Conservation (phyloP, 768 basidiomycete species). For the Gyrodon lividus region DNA sequence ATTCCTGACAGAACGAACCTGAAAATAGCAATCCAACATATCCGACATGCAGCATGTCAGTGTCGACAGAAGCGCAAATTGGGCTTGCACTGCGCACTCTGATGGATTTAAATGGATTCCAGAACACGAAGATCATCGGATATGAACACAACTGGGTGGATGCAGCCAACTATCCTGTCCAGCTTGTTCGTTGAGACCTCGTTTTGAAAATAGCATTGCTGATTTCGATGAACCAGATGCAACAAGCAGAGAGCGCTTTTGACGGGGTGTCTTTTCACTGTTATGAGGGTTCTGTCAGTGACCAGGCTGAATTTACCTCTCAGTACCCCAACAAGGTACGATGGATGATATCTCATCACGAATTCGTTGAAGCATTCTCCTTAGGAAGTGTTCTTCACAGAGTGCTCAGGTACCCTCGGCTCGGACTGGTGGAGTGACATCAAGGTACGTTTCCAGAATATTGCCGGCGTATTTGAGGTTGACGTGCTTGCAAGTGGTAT, state of each 20-base stretch:
- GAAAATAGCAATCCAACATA: conserved; percentile 62
- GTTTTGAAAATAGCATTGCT: neutral
- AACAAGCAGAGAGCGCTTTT: conserved; percentile 53
- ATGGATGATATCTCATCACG: neutral
- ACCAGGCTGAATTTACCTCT: conserved; percentile 57
- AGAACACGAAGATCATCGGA: conserved; percentile 60
- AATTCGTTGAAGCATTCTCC: neutral
- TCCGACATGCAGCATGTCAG: conserved; percentile 58
- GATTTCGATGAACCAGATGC: conserved; percentile 41
- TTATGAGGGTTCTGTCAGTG: conserved; percentile 52
- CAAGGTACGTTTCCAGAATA: conserved; percentile 44
- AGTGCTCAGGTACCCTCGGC: conserved; percentile 65
- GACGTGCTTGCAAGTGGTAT: conserved; percentile 50
- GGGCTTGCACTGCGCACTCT: conserved; percentile 54
- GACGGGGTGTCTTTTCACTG: conserved; percentile 74
- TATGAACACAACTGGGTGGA: conserved; percentile 76
- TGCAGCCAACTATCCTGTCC: conserved; percentile 60
- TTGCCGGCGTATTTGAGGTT: neutral
- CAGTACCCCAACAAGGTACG: conserved; percentile 52
- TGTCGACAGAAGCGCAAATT: conserved; percentile 56
- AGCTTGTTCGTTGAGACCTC: conserved; percentile 38
- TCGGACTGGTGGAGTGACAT: conserved; percentile 81
- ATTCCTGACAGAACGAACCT: conserved; percentile 47
- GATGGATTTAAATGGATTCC: conserved; percentile 62
- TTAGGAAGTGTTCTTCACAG: conserved; percentile 47